Base-by-base conservation (phyloP, 257 asterid genomes). In the Solanum paucissectum region DNA sequence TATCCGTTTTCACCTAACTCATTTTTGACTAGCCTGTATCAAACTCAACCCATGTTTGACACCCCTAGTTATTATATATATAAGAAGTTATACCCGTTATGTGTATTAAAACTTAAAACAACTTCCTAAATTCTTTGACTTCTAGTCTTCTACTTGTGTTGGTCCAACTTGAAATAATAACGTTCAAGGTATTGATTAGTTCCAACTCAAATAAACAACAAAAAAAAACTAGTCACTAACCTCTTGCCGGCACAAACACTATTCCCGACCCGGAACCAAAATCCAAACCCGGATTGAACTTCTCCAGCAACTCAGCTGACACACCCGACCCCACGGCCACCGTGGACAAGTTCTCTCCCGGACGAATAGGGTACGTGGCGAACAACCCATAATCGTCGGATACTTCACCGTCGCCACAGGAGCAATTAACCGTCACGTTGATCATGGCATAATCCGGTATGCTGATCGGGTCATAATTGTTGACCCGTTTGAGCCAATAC, bases 361-460 rank as follows among this genome's bases (percentile, higher is more conserved):
- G 64, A 33, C 89, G 81, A 23, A 95, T 89, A 11, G 98, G 93
- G 42, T 93, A 94, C 88, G 98, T 94, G 44, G 87, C 90, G 55
- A 95, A 94, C 87, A 94, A 20, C 87, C 98, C 96, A 42, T 92
- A 95, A 83, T 92, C 95, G 72, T 88, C 89, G 7, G 98, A 94
- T 85, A 95, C 94, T 7, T 46, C 75, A 4, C 89, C 37, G 18
- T 94, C 94, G 3, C 98, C 98, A 62, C 98, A 95, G 11, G 98
- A 94, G 88, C 98, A 95, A 86, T 95, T 95, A 34, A 94, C 93
- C 0, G 98, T 95, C 21, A 95, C 98, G 52, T 94, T 95, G 64
- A 95, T 92, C 25, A 88, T 74, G 32, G 85, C 92, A 9, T n/a
- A 87, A 81, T 89, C 89, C 52, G 95, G 98, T 4, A 95, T 87